A percentile compares a stretch with the other conserved stretches of the same genome.
These are phyloP conservation scores for Phalaenopsis aphrodite DNA, from an alignment of 106 monocot species.

Conservation along the genomic window DNA sequence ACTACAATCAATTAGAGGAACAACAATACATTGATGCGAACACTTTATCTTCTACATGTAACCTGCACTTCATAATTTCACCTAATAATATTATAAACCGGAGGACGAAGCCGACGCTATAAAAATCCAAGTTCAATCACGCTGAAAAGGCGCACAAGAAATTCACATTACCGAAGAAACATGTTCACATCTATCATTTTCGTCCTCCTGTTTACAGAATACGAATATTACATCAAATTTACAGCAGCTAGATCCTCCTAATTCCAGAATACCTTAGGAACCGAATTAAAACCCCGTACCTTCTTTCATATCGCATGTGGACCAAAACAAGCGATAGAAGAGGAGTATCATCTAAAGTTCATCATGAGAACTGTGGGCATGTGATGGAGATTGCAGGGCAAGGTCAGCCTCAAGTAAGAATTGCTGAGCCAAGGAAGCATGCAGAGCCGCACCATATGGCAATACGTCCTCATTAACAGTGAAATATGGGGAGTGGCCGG, in stretches of 20 bases:
- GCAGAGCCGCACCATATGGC: constrained; percentile 58
- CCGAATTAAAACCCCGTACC: not conserved
- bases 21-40: too few species aligned
- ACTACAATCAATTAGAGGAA: too few species aligned
- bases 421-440: constrained; percentile 40
- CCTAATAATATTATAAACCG: too few species aligned
- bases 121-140: too few species aligned
- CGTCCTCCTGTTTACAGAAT: not conserved
- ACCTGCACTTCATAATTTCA: too few species aligned
- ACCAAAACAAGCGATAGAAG: not conserved
- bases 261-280: not conserved
- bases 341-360: not conserved
- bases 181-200: not conserved
- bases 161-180: not conserved
- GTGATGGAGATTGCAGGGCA: not conserved
- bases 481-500: constrained; percentile 41
- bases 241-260: not conserved
- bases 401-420: constrained; percentile 12
- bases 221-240: constrained; percentile 4
- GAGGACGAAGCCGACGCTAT: too few species aligned
- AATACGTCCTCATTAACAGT: constrained; percentile 46
- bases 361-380: not conserved
- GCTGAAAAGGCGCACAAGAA: too few species aligned
- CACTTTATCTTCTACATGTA: too few species aligned
- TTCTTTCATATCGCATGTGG: not conserved